Percentiles rank a stretch among this genome's conserved stretches.
These are phyloP conservation scores for Ophiostoma sp. DNA, from an alignment of 2,329 filamentous ascomycete species.

Conservation along the genomic window DNA sequence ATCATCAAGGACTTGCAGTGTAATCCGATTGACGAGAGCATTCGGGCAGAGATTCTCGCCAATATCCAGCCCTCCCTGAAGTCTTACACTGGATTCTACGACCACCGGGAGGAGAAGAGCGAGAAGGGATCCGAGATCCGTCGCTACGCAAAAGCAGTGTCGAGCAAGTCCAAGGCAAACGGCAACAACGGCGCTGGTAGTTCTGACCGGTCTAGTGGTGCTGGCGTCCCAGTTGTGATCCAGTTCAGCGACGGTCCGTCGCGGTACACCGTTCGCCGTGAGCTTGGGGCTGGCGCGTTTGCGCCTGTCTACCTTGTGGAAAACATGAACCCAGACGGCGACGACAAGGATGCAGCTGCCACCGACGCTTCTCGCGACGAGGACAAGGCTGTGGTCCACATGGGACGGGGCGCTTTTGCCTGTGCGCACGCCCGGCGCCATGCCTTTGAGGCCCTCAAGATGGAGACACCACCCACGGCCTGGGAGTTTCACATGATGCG, in stretches of 20 bases:
- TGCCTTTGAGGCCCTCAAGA: conserved; percentile 79
- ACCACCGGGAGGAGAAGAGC: conserved; percentile 59
- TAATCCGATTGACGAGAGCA: conserved; percentile 76
- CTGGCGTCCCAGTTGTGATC: conserved; percentile 58
- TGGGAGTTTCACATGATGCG: conserved; percentile 99
- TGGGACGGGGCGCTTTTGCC: conserved; percentile 60
- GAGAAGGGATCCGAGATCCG: conserved; percentile 71
- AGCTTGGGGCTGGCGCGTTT: conserved; percentile 89
- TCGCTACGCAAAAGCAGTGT: conserved; percentile 66
- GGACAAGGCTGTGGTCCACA: conserved; percentile 33
- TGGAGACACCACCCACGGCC: conserved; percentile 79
- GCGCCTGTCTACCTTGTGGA: conserved; percentile 92
- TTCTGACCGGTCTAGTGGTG: conserved; percentile 56
- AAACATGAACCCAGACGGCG: conserved; percentile 51
- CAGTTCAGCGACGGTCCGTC: conserved; percentile 60
- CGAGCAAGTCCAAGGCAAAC: conserved; percentile 51
- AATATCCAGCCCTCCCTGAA: conserved; percentile 67
- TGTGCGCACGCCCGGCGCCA: conserved; percentile 47
- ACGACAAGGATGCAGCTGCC: conserved; percentile 37
- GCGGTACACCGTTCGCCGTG: conserved; percentile 72
- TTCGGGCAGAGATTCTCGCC: conserved; percentile 69
- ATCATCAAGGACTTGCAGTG: conserved; percentile 79
- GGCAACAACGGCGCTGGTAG: conserved; percentile 27
- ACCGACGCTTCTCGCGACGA: conserved; percentile 31
- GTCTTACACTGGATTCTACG: conserved; percentile 73